These are phyloP conservation scores for Clonostachys byssicola DNA, from an alignment of 2,329 filamentous ascomycete species.

Conservation along the genomic window DNA sequence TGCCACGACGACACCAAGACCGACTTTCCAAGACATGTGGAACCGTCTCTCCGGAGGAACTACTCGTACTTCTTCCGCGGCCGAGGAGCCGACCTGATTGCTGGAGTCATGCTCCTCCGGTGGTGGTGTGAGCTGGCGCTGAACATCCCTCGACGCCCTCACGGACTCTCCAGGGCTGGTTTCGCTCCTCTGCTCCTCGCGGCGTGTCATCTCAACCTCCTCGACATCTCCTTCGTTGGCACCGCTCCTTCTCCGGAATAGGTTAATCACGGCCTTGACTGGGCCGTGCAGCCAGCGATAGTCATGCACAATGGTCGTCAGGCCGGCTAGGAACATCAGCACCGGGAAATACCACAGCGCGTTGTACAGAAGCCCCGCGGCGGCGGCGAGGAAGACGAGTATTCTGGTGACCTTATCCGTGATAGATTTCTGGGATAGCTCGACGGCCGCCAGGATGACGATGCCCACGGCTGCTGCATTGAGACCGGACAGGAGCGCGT, in stretches of 20 bases:
- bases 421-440: constrained; percentile 64
- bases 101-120: background rate
- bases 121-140: background rate
- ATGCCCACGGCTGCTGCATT: constrained; percentile 71
- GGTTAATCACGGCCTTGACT: constrained; percentile 1
- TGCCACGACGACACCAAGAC: constrained; percentile 29
- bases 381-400: constrained; percentile 58
- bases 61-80: constrained; percentile 14
- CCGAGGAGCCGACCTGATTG: background rate
- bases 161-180: background rate
- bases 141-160: background rate
- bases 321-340: constrained; percentile 53
- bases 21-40: constrained; percentile 38
- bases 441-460: constrained; percentile 64
- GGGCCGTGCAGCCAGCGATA: constrained; percentile 4
- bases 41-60: constrained; percentile 25
- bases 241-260: constrained; percentile 1
- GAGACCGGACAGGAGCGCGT: constrained; percentile 66
- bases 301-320: constrained; percentile 14
- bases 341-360: constrained; percentile 73
- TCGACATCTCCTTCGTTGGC: background rate
- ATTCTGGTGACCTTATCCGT: constrained; percentile 59
- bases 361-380: constrained; percentile 66
- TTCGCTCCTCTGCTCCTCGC: constrained; percentile 1
- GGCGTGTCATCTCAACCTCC: background rate